Evolutionary conservation across 2,329 filamentous ascomycete species (phyloP), one percentile per base, ranked within the genome.

Genomic region (Aspergillus sp.): DNA sequence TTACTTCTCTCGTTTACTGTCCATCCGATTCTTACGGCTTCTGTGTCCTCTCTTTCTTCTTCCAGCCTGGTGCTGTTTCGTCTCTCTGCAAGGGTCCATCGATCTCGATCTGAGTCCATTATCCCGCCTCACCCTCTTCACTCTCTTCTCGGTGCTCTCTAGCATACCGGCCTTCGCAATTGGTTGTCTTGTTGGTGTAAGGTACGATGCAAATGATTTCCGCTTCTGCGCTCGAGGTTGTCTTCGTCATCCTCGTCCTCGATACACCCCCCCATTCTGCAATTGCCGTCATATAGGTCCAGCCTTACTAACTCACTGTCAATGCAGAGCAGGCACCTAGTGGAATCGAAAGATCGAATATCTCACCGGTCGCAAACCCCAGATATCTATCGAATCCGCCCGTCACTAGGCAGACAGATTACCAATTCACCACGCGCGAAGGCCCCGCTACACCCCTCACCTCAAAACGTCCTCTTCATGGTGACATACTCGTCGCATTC

Each of bases 21-120:
- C 37, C 29, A 33, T 40, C 25, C 33, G 27, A 32, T 29, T 35
- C 32, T 34, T 33, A 29, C 17, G 19, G 15, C 15, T 38, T 24
- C 6, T 25, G 14, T 43, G 29, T 40, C 35, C 33, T 27, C 35
- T 26, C 29, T 38, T n/a, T n/a, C n/a, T n/a, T n/a, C 39, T 37
- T 40, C 37, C 47, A 45, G 51, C 51, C 51, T 46, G 47, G 48
- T 37, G 45, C 44, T 51, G 45, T 36, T 30, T 29, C 16, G 36
- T 39, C 39, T 45, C 38, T 37, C 41, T 38, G 37, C 37, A 47
- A 44, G 41, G 45, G 38, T 27, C 22, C 28, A 19, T 36, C 31
- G 31, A 32, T 37, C 42, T 35, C 35, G 22, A 12, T 41, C 36
- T 29, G 19, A 22, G 10, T 6, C 19, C 19, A n/a, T n/a, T n/a